These are phyloP conservation scores for Phytophthora ohioensis DNA, from an alignment of 352 stramenopile species.

Conservation along the genomic window DNA sequence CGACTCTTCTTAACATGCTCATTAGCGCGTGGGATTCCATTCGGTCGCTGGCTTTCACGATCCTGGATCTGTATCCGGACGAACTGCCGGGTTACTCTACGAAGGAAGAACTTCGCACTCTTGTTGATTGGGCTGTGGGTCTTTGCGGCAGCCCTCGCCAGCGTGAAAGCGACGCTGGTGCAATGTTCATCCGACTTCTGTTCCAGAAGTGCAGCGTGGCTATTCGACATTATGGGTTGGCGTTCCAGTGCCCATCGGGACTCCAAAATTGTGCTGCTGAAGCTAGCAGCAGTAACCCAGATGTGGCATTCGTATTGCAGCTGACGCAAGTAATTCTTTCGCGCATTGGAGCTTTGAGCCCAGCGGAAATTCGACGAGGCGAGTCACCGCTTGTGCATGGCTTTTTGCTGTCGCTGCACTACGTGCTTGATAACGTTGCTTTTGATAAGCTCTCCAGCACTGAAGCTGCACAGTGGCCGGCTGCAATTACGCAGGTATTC, in stretches of 20 bases:
- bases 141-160: slow-evolving; percentile 80
- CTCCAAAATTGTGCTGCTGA: slow-evolving; percentile 8
- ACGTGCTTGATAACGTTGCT: slow-evolving; percentile 72
- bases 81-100: slow-evolving; percentile 70
- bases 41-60: slow-evolving; percentile 68
- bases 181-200: slow-evolving; percentile 84
- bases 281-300: slow-evolving; percentile 22
- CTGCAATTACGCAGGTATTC: slow-evolving; percentile 62
- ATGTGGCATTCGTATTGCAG: slow-evolving; percentile 66
- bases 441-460: slow-evolving; percentile 45
- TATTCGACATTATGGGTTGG: slow-evolving; percentile 52
- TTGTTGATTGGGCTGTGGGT: slow-evolving; percentile 77
- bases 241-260: slow-evolving; percentile 31
- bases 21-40: slow-evolving; percentile 85
- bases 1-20: slow-evolving; percentile 78
- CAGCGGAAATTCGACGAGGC: slow-evolving; percentile 42
- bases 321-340: slow-evolving; percentile 59
- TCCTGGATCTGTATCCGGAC: slow-evolving; percentile 75
- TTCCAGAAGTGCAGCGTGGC: slow-evolving; percentile 66
- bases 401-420: slow-evolving; percentile 77
- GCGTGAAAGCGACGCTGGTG: slow-evolving; percentile 87
- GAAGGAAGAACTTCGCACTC: slow-evolving; percentile 41
- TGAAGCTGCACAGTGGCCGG: slow-evolving; percentile 50
- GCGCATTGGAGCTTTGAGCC: slow-evolving; percentile 45
- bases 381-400: slow-evolving; percentile 82